Conservation (phyloP, 2,329 filamentous ascomycete species). For the Diaporthe sp. region DNA sequence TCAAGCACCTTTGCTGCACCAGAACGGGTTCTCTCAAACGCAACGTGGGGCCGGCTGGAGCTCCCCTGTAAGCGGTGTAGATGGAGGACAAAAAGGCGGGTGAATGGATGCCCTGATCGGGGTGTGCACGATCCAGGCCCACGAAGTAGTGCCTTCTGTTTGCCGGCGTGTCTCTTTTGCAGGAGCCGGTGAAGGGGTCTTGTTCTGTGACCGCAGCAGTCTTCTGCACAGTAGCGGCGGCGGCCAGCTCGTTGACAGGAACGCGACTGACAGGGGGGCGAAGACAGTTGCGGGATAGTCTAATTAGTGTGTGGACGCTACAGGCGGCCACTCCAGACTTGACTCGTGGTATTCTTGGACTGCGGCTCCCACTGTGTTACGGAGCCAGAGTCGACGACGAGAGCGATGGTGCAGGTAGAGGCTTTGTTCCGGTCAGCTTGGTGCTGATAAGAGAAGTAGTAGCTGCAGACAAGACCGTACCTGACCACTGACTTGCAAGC, state of each 20-base stretch:
- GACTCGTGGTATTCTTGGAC: slow-evolving; percentile 20
- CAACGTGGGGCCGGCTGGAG: slow-evolving; percentile 31
- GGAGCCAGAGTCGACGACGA: background rate
- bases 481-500: background rate
- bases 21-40: slow-evolving; percentile 20
- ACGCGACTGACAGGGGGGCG: background rate
- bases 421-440: background rate
- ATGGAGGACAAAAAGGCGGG: slow-evolving; percentile 9
- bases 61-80: slow-evolving; percentile 36
- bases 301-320: slow-evolving; percentile 4
- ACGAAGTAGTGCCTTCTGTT: background rate
- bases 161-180: background rate
- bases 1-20: slow-evolving; percentile 6
- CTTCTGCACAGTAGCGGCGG: background rate
- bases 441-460: background rate
- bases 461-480: background rate
- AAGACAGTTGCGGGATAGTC: background rate
- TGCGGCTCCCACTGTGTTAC: background rate
- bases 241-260: background rate
- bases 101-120: slow-evolving; percentile 9
- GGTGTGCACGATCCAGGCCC: background rate
- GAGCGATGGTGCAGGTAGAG: too few relatives aligned
- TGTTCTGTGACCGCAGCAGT: background rate
- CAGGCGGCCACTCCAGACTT: slow-evolving; percentile 5
- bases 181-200: background rate